Evolutionary conservation across 768 basidiomycete species (phyloP).

Genomic region (Mycena galopus): DNA sequence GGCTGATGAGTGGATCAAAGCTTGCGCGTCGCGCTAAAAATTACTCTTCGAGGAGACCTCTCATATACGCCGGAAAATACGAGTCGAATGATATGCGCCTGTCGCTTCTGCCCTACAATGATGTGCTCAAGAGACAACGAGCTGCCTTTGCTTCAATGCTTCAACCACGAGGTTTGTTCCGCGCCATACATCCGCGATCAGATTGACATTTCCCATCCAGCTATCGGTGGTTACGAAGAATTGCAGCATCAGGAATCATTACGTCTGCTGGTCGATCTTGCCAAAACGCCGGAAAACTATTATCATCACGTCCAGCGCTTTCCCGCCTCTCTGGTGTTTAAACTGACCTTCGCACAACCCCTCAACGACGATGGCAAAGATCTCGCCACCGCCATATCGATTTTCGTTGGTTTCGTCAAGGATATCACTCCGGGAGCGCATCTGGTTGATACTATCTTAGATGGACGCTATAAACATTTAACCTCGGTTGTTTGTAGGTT

Average conservation of each 20-base stretch:
- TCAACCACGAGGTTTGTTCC: neutral
- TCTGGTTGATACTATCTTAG: too few relatives aligned
- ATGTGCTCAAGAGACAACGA: neutral
- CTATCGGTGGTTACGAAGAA: neutral
- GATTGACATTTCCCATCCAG: neutral
- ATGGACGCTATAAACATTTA: too few relatives aligned
- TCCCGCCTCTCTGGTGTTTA: neutral
- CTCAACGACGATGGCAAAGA: neutral
- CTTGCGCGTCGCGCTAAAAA: neutral
- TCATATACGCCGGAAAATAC: neutral
- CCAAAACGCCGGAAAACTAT: neutral
- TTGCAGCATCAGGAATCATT: neutral
- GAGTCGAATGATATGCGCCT: neutral
- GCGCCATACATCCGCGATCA: neutral
- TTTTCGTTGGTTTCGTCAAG: neutral
- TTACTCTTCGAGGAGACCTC: neutral
- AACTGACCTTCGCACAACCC: neutral
- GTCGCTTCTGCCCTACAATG: neutral
- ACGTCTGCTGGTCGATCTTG: neutral
- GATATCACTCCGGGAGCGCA: neutral
- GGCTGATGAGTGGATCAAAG: neutral
- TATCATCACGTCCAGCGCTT: neutral
- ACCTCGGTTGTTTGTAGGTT: too few relatives aligned
- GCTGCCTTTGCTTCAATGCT: neutral
- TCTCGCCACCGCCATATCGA: neutral